Evolutionary conservation across 371 early-diverging fungal genomes (phyloP), one percentile per base, ranked within the genome.

Genomic region (Rhizopus delemar): DNA sequence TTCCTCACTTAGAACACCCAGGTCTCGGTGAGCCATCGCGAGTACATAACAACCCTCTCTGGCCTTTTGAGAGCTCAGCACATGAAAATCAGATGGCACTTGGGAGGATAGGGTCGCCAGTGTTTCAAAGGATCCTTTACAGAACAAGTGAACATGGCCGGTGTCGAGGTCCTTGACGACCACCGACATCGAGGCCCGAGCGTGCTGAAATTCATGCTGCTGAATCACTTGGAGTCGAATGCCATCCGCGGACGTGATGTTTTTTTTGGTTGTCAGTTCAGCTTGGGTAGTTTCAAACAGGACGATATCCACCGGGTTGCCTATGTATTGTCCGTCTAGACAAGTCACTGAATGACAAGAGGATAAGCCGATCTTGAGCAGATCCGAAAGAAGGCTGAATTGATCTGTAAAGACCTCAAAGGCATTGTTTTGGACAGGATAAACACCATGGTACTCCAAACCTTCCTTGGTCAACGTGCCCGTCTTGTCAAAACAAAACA

Each of bases 281-380:
- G 70, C 54, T 0, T 71, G 72, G 1, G 92, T 89, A 34, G 82
- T 80, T 8, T 77, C 69, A 73, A 93, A 91, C 87, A 93, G 86
- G 69, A 91, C 92, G 22, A 93, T 74, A 64, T 96, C 96, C 35
- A 96, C 86, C 12, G 90, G 90, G 73, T 96, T 93, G 5, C 96
- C 96, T 36, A 93, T 82, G 12, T 75, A 73, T 46, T 84, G 70
- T 16, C 70, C 81, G 31, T 78, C 81, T 7, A 92, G 68, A 11
- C 49, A 59, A 5, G 86, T 73, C 11, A 92, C 83, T 0, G 86
- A 77, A 67, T 96, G 95, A 72, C 95, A 94, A 3, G 86, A 64
- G 1, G 85, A 75, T 57, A 94, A 63, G 1, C 88, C 93, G 39
- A 73, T 66, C 45, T 79, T 78, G 9, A 80, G 22, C 51, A n/a